Base-by-base conservation (phyloP, 108 stramenopile species). In the Cyclotella cryptica region DNA sequence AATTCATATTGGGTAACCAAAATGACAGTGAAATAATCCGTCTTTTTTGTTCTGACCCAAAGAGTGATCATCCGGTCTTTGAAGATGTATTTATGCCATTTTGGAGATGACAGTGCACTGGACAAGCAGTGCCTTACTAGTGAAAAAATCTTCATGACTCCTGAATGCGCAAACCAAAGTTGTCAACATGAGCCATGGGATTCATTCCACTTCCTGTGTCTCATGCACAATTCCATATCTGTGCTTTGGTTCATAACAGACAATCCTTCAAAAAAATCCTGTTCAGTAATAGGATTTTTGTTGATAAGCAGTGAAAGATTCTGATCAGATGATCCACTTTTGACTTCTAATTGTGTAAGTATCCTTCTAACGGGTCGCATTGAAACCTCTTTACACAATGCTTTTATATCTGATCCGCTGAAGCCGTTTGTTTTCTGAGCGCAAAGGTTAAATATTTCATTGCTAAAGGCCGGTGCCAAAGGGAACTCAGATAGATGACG, bases 321-420 rank as follows among this genome's bases (percentile, higher is more conserved):
- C 21, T 71, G 69, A 24, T 71, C 54, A 0, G 58, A 28, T 21
- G 67, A 28, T 17, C 47, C 40, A 49, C 35, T 42, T 10, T 35
- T 11, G n/a, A 14, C 24, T 45, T 71, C 74, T 47, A 64, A 19
- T 46, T 81, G 54, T 5, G 59, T 44, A 47, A 88, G 65, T 45
- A 87, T 71, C 19, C 86, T 46, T 22, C 88, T 74, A 11, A 92
- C 65, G 0, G 91, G 93, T 52, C 72, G 61, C 93, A 91, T 91
- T 30, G 89, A 84, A 22, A 87, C 90, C 80, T 94, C 91, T 71
- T 91, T 88, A 76, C 88, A 91, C 52, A 94, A 49, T 22, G 72
- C 21, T 18, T 74, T 72, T 0, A 94, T 63, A 74, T 94, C 93
- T 1, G 83, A 62, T 21, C 91, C 90, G 26, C 76, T 87, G 66